phyloP scores from a whole-genome alignment of 2,329 filamentous ascomycete genomes.

The Balansia obtecta region DNA sequence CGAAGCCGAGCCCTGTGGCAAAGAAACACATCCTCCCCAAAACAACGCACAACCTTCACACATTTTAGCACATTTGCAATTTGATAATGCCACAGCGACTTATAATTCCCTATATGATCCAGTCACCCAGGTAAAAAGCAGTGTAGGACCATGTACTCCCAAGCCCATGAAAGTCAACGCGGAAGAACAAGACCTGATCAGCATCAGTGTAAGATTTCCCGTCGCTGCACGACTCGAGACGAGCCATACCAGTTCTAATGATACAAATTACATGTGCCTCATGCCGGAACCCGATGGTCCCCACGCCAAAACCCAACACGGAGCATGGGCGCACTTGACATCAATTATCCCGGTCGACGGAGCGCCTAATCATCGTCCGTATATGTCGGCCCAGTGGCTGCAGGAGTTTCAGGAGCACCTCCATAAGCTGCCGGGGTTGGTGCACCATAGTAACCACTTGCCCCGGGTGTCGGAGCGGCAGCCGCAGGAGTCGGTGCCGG shows the following conservation, averaged over 20 bases:
- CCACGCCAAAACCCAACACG: background rate
- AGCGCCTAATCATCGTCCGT: slow-evolving; percentile 33
- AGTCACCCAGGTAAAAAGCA: too few relatives aligned
- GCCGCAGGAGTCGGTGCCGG: slow-evolving; percentile 55
- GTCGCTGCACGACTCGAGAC: background rate
- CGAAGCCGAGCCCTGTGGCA: too few relatives aligned
- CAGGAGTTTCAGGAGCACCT: slow-evolving; percentile 46
- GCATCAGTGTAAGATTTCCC: background rate
- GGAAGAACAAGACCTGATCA: too few relatives aligned
- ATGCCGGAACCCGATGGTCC: background rate
- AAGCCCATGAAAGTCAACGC: too few relatives aligned
- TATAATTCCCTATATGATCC: too few relatives aligned
- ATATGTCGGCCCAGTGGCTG: slow-evolving; percentile 43
- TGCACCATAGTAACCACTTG: slow-evolving; percentile 49
- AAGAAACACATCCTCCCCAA: too few relatives aligned
- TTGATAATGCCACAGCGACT: too few relatives aligned
- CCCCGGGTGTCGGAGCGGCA: slow-evolving; percentile 57
- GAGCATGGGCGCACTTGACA: background rate
- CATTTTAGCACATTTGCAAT: too few relatives aligned
- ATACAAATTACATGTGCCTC: background rate
- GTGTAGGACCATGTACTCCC: too few relatives aligned
- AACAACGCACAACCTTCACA: too few relatives aligned
- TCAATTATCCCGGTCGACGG: background rate
- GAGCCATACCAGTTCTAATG: background rate
- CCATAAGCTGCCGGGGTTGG: slow-evolving; percentile 52